Conservation (phyloP, 2,329 filamentous ascomycete species). For the Fusarium setosum region DNA sequence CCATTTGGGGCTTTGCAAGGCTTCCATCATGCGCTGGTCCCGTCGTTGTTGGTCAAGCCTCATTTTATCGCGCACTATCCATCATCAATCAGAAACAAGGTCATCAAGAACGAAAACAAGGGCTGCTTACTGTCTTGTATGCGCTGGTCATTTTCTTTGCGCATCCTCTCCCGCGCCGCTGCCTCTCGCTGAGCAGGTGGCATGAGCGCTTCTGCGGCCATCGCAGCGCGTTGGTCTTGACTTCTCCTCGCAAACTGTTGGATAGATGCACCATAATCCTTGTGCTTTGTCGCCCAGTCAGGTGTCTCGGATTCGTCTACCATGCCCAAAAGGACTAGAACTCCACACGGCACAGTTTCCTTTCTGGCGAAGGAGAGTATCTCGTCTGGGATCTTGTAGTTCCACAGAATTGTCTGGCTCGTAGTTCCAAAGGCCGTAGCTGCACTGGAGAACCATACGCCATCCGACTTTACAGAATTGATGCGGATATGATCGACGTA, state of each 20-base stretch:
- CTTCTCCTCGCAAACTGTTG: slow-evolving; percentile 49
- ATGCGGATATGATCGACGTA: slow-evolving; percentile 61
- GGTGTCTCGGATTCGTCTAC: slow-evolving; percentile 64
- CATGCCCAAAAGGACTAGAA: slow-evolving; percentile 65
- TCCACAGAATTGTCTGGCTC: slow-evolving; percentile 68
- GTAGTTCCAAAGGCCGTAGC: slow-evolving; percentile 66
- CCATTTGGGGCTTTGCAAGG: slow-evolving; percentile 66
- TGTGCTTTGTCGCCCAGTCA: slow-evolving; percentile 61
- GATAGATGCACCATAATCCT: slow-evolving; percentile 49
- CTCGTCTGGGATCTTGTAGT: slow-evolving; percentile 66
- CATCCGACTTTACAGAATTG: slow-evolving; percentile 48
- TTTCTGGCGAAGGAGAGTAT: slow-evolving; percentile 62
- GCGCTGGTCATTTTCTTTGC: slow-evolving; percentile 55
- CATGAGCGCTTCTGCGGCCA: slow-evolving; percentile 58
- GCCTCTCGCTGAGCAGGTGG: slow-evolving; percentile 53
- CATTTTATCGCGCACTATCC: slow-evolving; percentile 55
- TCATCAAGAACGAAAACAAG: not conserved
- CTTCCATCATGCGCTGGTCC: slow-evolving; percentile 60
- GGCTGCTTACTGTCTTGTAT: slow-evolving; percentile 58
- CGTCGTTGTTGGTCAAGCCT: slow-evolving; percentile 54
- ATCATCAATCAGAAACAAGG: not conserved
- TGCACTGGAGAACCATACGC: slow-evolving; percentile 68
- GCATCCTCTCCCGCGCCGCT: slow-evolving; percentile 54
- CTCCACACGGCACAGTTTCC: slow-evolving; percentile 67
- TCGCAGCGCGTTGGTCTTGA: slow-evolving; percentile 54